These are phyloP conservation scores for Pelargonium myrrhifolium DNA, from an alignment of 441 rosid species.

Conservation along the genomic window DNA sequence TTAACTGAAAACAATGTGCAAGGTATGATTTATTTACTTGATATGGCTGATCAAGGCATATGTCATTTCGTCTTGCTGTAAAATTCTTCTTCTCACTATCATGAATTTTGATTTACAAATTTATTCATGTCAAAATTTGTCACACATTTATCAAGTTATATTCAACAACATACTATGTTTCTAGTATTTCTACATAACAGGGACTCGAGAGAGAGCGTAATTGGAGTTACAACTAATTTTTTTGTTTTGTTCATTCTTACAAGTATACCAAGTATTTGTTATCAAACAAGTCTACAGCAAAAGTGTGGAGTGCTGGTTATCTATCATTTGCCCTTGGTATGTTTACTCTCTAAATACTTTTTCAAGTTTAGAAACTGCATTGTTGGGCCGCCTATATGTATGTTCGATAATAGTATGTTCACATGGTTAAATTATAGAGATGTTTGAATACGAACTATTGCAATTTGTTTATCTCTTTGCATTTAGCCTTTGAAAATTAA, in stretches of 20 bases:
- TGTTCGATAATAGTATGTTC: background rate
- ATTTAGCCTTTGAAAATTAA: background rate
- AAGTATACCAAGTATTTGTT: too few species aligned
- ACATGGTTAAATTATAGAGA: background rate
- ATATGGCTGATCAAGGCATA: too few species aligned
- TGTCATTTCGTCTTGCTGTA: too few species aligned
- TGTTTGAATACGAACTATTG: background rate
- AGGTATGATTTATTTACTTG: too few species aligned
- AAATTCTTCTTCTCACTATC: too few species aligned
- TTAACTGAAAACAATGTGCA: too few species aligned
- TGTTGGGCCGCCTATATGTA: background rate
- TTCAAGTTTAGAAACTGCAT: background rate
- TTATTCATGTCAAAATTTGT: too few species aligned
- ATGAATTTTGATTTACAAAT: too few species aligned
- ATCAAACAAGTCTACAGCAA: too few species aligned
- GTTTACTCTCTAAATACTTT: slow-evolving; percentile 12
- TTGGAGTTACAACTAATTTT: slow-evolving; percentile 1
- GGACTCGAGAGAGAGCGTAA: slow-evolving; percentile 1
- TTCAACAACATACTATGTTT: background rate
- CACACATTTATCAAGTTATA: too few species aligned
- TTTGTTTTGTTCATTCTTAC: too few species aligned
- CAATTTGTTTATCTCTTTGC: background rate
- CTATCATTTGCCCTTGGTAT: slow-evolving; percentile 68
- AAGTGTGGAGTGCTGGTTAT: too few species aligned
- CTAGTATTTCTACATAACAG: background rate